phyloP scores from a whole-genome alignment of 2,329 filamentous ascomycete species.

The Ceratocystis variospora region DNA sequence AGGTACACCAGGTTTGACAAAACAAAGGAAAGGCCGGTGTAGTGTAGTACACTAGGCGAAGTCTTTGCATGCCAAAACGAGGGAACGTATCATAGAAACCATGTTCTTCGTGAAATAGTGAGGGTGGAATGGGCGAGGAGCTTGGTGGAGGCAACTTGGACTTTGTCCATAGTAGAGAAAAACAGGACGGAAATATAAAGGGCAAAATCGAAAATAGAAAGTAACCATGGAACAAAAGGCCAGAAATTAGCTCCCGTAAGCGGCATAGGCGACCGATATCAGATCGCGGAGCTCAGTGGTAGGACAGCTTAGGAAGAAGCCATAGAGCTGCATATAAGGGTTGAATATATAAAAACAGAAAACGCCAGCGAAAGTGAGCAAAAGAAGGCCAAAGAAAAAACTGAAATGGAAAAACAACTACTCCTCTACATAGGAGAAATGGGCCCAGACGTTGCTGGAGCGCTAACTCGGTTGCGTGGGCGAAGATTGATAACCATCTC shows the following conservation, averaged over 20 bases:
- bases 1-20: not conserved
- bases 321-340: not conserved
- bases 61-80: not conserved
- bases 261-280: not conserved
- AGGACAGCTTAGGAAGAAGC: not conserved
- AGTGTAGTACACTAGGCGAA: not conserved
- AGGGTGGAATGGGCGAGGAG: not conserved
- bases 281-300: not conserved
- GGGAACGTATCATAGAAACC: constrained; percentile 4
- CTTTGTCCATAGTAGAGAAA: not conserved
- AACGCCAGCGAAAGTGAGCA: not conserved
- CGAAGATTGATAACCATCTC: constrained; percentile 66
- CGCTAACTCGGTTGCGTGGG: constrained; percentile 30
- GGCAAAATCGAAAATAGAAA: not conserved
- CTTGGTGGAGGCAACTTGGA: not conserved
- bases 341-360: not conserved
- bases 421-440: constrained; percentile 18
- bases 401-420: not conserved
- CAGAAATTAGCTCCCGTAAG: not conserved
- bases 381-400: not conserved
- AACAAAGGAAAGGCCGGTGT: not conserved
- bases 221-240: not conserved
- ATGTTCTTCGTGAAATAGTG: constrained; percentile 7
- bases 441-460: constrained; percentile 15
- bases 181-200: not conserved